These are phyloP conservation scores for Phialocephala subalpina DNA, from an alignment of 2,329 filamentous ascomycete genomes.

Conservation along the genomic window DNA sequence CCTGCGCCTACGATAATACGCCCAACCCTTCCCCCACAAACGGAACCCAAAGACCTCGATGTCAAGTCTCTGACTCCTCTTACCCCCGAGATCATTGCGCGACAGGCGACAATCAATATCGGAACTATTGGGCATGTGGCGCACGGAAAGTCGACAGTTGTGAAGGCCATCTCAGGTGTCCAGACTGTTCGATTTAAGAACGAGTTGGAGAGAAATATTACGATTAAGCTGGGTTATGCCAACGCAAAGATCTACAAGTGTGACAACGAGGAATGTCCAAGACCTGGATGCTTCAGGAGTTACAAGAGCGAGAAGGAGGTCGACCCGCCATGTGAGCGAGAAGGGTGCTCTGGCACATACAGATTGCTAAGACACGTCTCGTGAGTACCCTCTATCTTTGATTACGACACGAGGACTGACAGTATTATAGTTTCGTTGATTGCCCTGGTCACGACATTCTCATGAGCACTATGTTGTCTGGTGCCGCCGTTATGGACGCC, in stretches of 20 bases:
- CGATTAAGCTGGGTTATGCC: conserved; percentile 99
- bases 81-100: conserved; percentile 95
- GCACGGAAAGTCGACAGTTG: conserved; percentile 98
- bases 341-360: conserved; percentile 89
- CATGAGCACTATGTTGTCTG: conserved; percentile 99
- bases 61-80: conserved; percentile 81
- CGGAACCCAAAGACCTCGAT: conserved; percentile 89
- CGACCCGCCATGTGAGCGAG: conserved; percentile 92
- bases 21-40: conserved; percentile 84
- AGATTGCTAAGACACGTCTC: conserved; percentile 90
- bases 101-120: conserved; percentile 99
- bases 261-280: conserved; percentile 88
- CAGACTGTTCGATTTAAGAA: conserved; percentile 99
- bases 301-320: conserved; percentile 99
- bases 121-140: conserved; percentile 98
- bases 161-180: conserved; percentile 98
- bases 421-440: conserved; percentile 80
- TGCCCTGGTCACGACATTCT: conserved; percentile 99
- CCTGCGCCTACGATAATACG: conserved; percentile 65
- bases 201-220: conserved; percentile 98
- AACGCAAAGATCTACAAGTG: conserved; percentile 99
- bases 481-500: conserved; percentile 99
- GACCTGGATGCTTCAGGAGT: conserved; percentile 94
- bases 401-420: conserved; percentile 38
- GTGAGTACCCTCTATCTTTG: conserved; percentile 60